phyloP scores from a whole-genome alignment of 2,329 filamentous ascomycete genomes.

The Teratosphaeria viscida region DNA sequence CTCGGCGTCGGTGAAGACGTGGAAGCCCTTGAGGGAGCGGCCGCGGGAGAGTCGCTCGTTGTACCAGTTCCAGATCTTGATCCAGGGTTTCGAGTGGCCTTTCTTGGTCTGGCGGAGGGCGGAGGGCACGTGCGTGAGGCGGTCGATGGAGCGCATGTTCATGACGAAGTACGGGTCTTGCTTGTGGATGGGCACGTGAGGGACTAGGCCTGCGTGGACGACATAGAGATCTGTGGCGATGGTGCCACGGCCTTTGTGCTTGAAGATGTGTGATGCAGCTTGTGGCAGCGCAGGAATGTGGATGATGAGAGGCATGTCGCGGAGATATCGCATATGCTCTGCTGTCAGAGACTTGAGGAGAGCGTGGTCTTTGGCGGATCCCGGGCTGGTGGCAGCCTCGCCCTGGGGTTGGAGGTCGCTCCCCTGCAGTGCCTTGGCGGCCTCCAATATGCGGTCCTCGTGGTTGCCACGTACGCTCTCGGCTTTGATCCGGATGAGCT shows the following conservation, averaged over 20 bases:
- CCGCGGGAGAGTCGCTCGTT: constrained; percentile 18
- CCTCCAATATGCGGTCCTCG: constrained; percentile 72
- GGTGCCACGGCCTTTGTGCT: constrained; percentile 41
- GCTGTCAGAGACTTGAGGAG: constrained; percentile 19
- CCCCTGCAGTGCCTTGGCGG: constrained; percentile 9
- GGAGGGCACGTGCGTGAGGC: constrained; percentile 49
- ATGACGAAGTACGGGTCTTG: constrained; percentile 76
- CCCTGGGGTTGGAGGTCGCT: constrained; percentile 1
- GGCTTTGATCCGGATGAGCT: constrained; percentile 63
- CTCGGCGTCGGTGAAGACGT: constrained; percentile 4
- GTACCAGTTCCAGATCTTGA: constrained; percentile 25
- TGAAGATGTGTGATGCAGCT: constrained; percentile 9
- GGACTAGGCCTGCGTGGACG: constrained; percentile 79
- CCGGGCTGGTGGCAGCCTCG: constrained; percentile 12
- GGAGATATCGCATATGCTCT: constrained; percentile 23
- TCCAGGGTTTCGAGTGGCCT: constrained; percentile 19
- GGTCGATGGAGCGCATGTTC: constrained; percentile 78
- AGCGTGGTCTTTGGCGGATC: constrained; percentile 15
- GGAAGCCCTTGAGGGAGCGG: constrained; percentile 11
- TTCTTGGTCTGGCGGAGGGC: constrained; percentile 21
- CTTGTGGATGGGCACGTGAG: constrained; percentile 56
- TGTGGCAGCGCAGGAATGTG: constrained; percentile 23
- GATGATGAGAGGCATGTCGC: constrained; percentile 27
- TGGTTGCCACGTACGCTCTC: constrained; percentile 85
- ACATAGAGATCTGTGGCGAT: constrained; percentile 52